These are phyloP conservation scores for Termitomyces sp. DNA, from an alignment of 768 basidiomycete genomes.

Conservation along the genomic window DNA sequence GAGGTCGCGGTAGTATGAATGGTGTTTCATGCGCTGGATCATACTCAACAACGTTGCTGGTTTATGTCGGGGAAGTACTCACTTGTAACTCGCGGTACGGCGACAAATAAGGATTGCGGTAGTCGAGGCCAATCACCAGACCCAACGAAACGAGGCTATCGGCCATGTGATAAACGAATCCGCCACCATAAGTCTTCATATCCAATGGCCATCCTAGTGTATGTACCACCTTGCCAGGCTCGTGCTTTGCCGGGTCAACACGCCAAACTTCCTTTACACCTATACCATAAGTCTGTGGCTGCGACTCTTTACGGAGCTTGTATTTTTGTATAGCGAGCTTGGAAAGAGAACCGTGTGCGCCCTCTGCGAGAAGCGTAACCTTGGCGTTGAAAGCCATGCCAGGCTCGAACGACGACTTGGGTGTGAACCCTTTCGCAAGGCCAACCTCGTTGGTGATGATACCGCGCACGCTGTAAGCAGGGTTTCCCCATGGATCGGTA, in stretches of 20 bases:
- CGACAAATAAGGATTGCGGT: slow-evolving; percentile 86
- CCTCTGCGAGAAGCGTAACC: slow-evolving; percentile 90
- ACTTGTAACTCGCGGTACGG: slow-evolving; percentile 94
- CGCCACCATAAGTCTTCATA: slow-evolving; percentile 82
- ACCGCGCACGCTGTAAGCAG: slow-evolving; percentile 58
- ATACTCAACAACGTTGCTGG: neutral
- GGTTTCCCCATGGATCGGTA: slow-evolving; percentile 30
- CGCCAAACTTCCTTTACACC: slow-evolving; percentile 98
- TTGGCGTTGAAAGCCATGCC: slow-evolving; percentile 95
- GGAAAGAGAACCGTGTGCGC: slow-evolving; percentile 87
- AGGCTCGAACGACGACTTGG: slow-evolving; percentile 88
- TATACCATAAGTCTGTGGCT: slow-evolving; percentile 94
- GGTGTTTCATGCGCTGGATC: slow-evolving; percentile 79
- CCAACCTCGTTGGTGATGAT: slow-evolving; percentile 94
- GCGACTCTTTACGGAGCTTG: slow-evolving; percentile 56
- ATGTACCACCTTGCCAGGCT: slow-evolving; percentile 82
- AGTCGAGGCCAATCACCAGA: slow-evolving; percentile 90
- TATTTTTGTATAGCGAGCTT: slow-evolving; percentile 76
- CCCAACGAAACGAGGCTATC: slow-evolving; percentile 87
- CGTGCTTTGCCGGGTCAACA: slow-evolving; percentile 55
- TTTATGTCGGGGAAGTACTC: slow-evolving; percentile 13
- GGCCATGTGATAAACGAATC: slow-evolving; percentile 95
- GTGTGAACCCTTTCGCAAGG: slow-evolving; percentile 64
- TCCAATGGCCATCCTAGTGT: slow-evolving; percentile 93
- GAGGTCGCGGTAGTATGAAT: slow-evolving; percentile 83